Evolutionary conservation across 2,329 filamentous ascomycete species (phyloP).

Genomic region (Fusarium coffeatum): DNA sequence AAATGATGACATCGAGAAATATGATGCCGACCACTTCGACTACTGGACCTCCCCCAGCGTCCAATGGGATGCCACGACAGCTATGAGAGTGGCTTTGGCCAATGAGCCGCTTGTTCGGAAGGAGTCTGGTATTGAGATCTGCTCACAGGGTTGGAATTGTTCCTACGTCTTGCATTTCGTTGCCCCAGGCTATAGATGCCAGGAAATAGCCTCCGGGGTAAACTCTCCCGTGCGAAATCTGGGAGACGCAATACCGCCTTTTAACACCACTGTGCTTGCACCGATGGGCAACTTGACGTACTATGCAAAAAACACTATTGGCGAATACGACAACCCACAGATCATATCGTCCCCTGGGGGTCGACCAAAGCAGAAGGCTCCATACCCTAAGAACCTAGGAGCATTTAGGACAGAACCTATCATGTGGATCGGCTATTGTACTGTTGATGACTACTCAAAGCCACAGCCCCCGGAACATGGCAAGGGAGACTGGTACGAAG

Average conservation of each 20-base stretch:
- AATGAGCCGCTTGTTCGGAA: not conserved
- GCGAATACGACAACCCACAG: fast-evolving
- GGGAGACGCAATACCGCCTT: not conserved
- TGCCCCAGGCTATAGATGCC: constrained; percentile 13
- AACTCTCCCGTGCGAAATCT: not conserved
- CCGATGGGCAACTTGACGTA: not conserved
- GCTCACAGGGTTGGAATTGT: not conserved
- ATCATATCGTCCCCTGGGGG: not conserved
- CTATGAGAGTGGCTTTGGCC: no score
- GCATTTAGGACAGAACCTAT: constrained; percentile 25
- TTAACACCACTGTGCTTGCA: not conserved
- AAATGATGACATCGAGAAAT: no score
- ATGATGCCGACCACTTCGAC: no score
- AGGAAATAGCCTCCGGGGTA: constrained; percentile 3
- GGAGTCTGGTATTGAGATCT: not conserved
- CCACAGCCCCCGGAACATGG: fast-evolving
- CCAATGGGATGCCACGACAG: no score
- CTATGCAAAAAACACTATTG: fast-evolving
- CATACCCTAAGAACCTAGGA: not conserved
- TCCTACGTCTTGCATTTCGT: not conserved
- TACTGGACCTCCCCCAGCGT: no score
- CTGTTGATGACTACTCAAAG: not conserved
- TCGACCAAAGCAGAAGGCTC: not conserved
- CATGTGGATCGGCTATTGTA: constrained; percentile 28
- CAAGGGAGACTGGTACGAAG: fast-evolving